phyloP scores from a whole-genome alignment of 2,329 filamentous ascomycete species.

The Aspergillus arachidicola region DNA sequence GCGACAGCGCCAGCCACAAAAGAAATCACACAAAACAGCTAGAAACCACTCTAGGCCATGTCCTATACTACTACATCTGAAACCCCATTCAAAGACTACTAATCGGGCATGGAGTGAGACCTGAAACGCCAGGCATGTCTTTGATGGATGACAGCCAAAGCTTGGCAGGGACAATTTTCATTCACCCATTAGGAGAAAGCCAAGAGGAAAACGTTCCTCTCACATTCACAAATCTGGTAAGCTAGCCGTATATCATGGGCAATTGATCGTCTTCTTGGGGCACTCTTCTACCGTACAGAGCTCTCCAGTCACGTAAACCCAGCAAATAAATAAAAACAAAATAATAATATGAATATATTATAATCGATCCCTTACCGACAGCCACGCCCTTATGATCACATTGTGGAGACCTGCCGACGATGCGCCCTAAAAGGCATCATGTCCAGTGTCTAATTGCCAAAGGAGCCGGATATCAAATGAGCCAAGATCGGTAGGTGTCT shows the following conservation, averaged over 20 bases:
- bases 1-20: neutral
- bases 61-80: neutral
- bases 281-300: neutral
- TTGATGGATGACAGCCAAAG: neutral
- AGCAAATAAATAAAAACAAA: neutral
- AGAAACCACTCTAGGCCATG: neutral
- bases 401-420: neutral
- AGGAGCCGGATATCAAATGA: neutral
- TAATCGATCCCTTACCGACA: neutral
- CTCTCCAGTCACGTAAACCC: neutral
- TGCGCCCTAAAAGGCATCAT: neutral
- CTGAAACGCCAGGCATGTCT: neutral
- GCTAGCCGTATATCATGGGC: neutral
- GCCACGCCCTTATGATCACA: neutral
- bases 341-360: neutral
- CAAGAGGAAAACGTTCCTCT: neutral
- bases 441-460: conserved; percentile 3
- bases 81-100: neutral
- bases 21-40: neutral
- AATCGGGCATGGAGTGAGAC: neutral
- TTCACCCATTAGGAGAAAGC: neutral
- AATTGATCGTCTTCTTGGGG: neutral
- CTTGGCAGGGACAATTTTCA: neutral
- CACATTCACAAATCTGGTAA: neutral
- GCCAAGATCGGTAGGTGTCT: neutral